These are phyloP conservation scores for Ustilago sp. DNA, from an alignment of 1,284 basidiomycete genomes.

Conservation along the genomic window DNA sequence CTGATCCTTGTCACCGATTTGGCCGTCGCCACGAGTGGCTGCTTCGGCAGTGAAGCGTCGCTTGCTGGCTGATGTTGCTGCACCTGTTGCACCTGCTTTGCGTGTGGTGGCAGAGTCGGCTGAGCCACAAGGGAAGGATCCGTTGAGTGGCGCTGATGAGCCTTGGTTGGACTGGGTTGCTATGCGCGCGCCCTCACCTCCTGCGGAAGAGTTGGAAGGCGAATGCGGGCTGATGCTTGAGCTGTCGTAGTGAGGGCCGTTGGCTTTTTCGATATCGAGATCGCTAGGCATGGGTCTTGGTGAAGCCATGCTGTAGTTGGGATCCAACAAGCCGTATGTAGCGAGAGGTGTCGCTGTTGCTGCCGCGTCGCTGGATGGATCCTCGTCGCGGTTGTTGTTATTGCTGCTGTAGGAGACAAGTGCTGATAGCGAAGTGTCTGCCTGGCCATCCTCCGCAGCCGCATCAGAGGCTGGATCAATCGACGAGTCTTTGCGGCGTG, in stretches of 20 bases:
- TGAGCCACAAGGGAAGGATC: conserved; percentile 23
- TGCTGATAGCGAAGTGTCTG: conserved; percentile 23
- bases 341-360: conserved; percentile 15
- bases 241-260: conserved; percentile 16
- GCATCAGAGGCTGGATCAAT: not conserved
- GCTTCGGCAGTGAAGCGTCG: conserved; percentile 26
- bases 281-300: conserved; percentile 19
- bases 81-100: not conserved
- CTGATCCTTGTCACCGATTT: not conserved
- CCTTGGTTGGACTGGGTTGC: conserved; percentile 22
- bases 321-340: conserved; percentile 28
- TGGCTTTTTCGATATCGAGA: conserved; percentile 33
- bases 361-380: not conserved
- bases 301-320: conserved; percentile 40
- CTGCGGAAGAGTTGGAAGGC: conserved; percentile 24
- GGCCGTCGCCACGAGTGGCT: not conserved
- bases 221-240: conserved; percentile 29
- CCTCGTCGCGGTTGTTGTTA: not conserved
- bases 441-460: not conserved
- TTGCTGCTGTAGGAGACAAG: conserved; percentile 16
- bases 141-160: conserved; percentile 30
- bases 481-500: conserved; percentile 13
- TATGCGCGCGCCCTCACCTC: conserved; percentile 8
- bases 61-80: conserved; percentile 1
- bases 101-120: conserved; percentile 15